These are phyloP conservation scores for Chrysoporthe cubensis DNA, from an alignment of 2,329 filamentous ascomycete species.

Conservation along the genomic window DNA sequence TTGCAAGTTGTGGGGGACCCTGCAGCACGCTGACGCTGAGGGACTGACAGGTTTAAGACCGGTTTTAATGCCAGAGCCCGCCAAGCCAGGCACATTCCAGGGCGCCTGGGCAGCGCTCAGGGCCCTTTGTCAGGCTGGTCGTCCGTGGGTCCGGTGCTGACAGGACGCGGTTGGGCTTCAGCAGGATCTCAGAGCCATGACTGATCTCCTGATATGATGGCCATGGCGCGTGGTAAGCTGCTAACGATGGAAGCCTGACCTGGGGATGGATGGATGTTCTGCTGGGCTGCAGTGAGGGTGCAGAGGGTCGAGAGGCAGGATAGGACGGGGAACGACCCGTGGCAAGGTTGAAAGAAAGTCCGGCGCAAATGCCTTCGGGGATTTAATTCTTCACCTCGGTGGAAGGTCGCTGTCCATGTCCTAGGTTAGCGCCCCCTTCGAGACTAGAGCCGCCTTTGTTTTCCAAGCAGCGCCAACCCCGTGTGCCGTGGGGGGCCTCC, in stretches of 20 bases:
- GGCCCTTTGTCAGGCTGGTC: not conserved
- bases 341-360: not conserved
- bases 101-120: not conserved
- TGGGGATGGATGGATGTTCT: not conserved
- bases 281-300: not conserved
- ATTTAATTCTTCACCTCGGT: not conserved
- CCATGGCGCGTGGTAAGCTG: not conserved
- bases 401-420: not conserved
- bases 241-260: not conserved
- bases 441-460: not conserved
- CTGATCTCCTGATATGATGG: not conserved
- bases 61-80: not conserved
- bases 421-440: not conserved
- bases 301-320: not conserved
- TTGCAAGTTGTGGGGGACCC: conserved; percentile 10
- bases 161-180: not conserved
- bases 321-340: not conserved
- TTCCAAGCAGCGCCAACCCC: too few relatives aligned
- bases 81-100: not conserved
- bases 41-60: not conserved
- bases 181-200: not conserved
- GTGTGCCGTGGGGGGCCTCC: not conserved
- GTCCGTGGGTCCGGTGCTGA: not conserved
- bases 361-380: not conserved
- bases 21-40: conserved; percentile 8